A percentile compares a stretch with the other conserved stretches of the same genome.
These are phyloP conservation scores for Protea cynaroides DNA, from an alignment of 164 flowering plant species.

Conservation along the genomic window DNA sequence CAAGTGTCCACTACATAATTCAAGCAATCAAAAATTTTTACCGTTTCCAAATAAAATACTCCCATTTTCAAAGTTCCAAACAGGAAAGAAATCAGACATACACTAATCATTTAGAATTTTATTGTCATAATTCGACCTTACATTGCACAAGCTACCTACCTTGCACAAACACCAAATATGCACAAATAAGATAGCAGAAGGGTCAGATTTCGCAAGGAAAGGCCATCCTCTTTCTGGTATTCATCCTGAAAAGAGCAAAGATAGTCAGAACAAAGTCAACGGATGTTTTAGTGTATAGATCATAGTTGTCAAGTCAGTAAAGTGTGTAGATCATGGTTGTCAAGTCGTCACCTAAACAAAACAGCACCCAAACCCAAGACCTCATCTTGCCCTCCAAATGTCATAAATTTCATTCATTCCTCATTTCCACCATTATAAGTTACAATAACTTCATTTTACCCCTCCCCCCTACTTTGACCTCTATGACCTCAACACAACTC, in stretches of 20 bases:
- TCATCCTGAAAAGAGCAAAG: constrained; percentile 51
- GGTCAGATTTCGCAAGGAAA: constrained; percentile 75
- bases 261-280: not conserved
- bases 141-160: constrained; percentile 36
- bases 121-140: not conserved
- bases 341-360: too few species aligned
- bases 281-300: not conserved
- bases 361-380: too few species aligned
- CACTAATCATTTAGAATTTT: not conserved
- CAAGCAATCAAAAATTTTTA: not conserved
- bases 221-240: constrained; percentile 61
- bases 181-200: constrained; percentile 75
- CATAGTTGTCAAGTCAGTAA: too few species aligned
- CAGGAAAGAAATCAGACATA: not conserved
- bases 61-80: not conserved
- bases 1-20: too few species aligned
- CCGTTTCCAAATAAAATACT: not conserved
- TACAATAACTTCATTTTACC: too few species aligned
- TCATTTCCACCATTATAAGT: too few species aligned
- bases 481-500: too few species aligned
- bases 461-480: too few species aligned
- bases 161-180: constrained; percentile 83
- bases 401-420: too few species aligned
- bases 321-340: not conserved
- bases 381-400: too few species aligned